Evolutionary conservation across 2,329 filamentous ascomycete species (phyloP).

Genomic region (Fusarium zealandicum): DNA sequence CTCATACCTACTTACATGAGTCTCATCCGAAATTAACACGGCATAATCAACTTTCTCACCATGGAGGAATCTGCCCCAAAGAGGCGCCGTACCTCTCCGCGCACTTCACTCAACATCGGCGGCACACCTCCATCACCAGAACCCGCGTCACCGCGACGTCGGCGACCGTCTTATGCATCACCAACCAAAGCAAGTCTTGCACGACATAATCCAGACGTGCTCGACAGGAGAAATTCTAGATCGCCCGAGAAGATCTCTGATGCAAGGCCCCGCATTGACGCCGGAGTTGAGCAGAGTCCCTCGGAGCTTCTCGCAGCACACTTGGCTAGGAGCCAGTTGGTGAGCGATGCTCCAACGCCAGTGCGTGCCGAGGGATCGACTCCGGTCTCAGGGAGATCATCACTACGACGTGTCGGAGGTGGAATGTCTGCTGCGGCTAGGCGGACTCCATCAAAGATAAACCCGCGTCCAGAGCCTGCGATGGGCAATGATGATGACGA

Average conservation of each 20-base stretch:
- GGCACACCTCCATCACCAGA: conserved; percentile 32
- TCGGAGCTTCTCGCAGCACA: conserved; percentile 44
- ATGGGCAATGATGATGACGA: conserved; percentile 46
- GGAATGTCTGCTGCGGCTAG: conserved; percentile 47
- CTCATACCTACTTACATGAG: conserved; percentile 26
- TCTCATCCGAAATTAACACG: background rate
- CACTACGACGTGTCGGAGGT: conserved; percentile 37
- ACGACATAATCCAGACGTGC: conserved; percentile 65
- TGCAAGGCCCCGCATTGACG: conserved; percentile 19
- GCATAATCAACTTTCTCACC: background rate
- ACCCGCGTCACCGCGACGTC: conserved; percentile 44
- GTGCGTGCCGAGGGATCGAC: conserved; percentile 20
- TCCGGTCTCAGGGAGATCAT: conserved; percentile 24
- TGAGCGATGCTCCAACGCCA: conserved; percentile 34
- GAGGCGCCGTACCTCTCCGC: conserved; percentile 68
- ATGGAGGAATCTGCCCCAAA: conserved; percentile 68
- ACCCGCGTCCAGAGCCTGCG: conserved; percentile 56
- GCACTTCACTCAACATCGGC: conserved; percentile 41
- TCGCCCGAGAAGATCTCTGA: conserved; percentile 44
- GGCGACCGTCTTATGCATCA: conserved; percentile 68
- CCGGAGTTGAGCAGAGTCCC: conserved; percentile 36
- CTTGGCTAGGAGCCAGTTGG: conserved; percentile 37
- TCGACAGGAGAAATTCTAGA: conserved; percentile 54
- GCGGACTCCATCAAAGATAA: conserved; percentile 53
- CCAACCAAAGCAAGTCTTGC: conserved; percentile 70